Evolutionary conservation across 2,329 filamentous ascomycete genomes (phyloP).

Genomic region (Pseudogymnoascus sp.): DNA sequence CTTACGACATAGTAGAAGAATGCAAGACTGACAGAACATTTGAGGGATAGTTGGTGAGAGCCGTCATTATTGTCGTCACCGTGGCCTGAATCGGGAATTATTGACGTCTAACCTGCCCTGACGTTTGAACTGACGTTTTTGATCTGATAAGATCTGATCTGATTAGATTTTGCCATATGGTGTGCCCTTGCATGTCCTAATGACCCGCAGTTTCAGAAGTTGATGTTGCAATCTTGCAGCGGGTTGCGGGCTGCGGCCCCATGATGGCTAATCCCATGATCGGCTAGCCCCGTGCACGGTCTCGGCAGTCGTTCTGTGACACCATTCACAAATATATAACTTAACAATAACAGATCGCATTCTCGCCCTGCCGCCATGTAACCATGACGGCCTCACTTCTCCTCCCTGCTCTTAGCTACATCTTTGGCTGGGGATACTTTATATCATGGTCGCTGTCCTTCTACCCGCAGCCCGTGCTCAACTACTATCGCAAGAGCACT

Average conservation of each 20-base stretch:
- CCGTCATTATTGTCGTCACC: slow-evolving; percentile 5
- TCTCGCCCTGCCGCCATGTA: not conserved
- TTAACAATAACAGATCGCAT: not conserved
- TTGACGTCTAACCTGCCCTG: not conserved
- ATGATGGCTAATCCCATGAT: not conserved
- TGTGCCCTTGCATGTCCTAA: not conserved
- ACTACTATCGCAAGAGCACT: slow-evolving; percentile 68
- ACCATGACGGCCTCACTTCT: slow-evolving; percentile 28
- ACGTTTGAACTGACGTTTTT: not conserved
- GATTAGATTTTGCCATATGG: not conserved
- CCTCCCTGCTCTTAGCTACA: slow-evolving; percentile 42
- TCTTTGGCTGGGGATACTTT: slow-evolving; percentile 70
- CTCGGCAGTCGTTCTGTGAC: not conserved
- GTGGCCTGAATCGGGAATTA: not conserved
- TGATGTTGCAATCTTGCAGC: not conserved
- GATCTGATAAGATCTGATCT: not conserved
- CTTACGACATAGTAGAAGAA: not conserved
- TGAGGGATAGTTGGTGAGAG: not conserved
- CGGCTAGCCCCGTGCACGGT: not conserved
- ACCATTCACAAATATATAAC: not conserved
- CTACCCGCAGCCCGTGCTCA: slow-evolving; percentile 82
- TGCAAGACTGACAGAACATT: not conserved
- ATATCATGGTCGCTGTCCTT: slow-evolving; percentile 79
- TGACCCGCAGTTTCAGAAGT: not conserved
- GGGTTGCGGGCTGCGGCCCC: not conserved